Percentiles rank a stretch among this genome's conserved stretches.
Conservation (phyloP, 2,329 filamentous ascomycete genomes). For the Cryphonectria nitschkei region DNA sequence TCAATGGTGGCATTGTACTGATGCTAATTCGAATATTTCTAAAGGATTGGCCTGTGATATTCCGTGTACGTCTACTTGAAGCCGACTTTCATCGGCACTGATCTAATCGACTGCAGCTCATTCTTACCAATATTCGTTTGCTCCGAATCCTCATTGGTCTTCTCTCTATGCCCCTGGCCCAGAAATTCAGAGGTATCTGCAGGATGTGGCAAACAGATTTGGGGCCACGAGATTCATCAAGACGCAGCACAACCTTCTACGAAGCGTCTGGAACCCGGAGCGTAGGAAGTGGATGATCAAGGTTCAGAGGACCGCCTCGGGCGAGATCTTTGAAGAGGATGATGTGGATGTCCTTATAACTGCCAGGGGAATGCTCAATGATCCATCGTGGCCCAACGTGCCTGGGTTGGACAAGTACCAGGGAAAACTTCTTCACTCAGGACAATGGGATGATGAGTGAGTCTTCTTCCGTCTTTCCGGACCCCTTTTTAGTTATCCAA, state of each 20-base stretch:
- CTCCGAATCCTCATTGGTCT: slow-evolving; percentile 59
- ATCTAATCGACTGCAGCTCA: slow-evolving; percentile 41
- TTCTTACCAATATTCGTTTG: slow-evolving; percentile 60
- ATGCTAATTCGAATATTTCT: slow-evolving; percentile 3
- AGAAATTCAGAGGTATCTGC: slow-evolving; percentile 56
- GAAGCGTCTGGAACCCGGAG: slow-evolving; percentile 45
- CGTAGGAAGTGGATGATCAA: slow-evolving; percentile 45
- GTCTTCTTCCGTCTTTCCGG: slow-evolving; percentile 17
- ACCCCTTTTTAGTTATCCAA: neutral
- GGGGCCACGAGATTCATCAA: slow-evolving; percentile 52
- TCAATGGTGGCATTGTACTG: neutral
- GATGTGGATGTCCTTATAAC: slow-evolving; percentile 45
- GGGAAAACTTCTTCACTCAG: slow-evolving; percentile 51
- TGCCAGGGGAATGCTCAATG: slow-evolving; percentile 48
- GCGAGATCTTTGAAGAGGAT: slow-evolving; percentile 43
- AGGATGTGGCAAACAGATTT: slow-evolving; percentile 50
- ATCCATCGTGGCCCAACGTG: slow-evolving; percentile 49
- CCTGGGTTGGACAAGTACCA: slow-evolving; percentile 45
- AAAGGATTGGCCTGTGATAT: slow-evolving; percentile 42
- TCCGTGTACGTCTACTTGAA: slow-evolving; percentile 37
- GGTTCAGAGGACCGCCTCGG: slow-evolving; percentile 41
- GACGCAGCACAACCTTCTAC: slow-evolving; percentile 45
- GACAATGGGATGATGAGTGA: slow-evolving; percentile 47
- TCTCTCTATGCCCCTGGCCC: slow-evolving; percentile 51
- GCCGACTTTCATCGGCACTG: neutral